Evolutionary conservation across 129 eudicot species (phyloP).

Genomic region (Pittosporum tobira): DNA sequence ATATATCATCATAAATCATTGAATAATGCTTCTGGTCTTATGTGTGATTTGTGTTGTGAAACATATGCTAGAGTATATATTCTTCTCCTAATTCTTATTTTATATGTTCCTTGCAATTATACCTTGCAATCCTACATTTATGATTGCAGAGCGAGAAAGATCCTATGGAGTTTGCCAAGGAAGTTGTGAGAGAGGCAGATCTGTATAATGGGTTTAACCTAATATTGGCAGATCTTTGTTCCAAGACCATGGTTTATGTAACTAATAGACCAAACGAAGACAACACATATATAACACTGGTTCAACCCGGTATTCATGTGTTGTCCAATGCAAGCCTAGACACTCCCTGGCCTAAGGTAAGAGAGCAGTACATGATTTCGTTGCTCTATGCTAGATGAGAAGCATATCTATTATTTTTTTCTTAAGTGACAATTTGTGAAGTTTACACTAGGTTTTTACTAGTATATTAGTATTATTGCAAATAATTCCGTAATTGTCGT

Average conservation of each 20-base stretch:
- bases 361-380: neutral
- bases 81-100: neutral
- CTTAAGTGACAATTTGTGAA: too few species aligned
- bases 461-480: too few species aligned
- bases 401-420: neutral
- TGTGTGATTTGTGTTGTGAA: neutral
- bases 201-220: constrained; percentile 71
- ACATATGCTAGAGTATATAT: neutral
- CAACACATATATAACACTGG: constrained; percentile 20
- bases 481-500: neutral
- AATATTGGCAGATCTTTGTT: constrained; percentile 53
- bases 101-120: constrained; percentile 12
- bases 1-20: neutral
- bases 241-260: constrained; percentile 71
- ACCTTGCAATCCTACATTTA: too few species aligned
- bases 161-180: constrained; percentile 59
- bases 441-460: too few species aligned
- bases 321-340: constrained; percentile 68
- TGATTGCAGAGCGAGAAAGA: constrained; percentile 48
- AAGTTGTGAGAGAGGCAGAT: constrained; percentile 44
- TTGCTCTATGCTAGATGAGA: neutral
- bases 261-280: constrained; percentile 58
- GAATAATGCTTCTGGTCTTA: neutral
- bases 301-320: constrained; percentile 69
- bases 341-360: constrained; percentile 82